Base-by-base conservation (phyloP, 345 rosid genomes). In the Isatis tinctoria region DNA sequence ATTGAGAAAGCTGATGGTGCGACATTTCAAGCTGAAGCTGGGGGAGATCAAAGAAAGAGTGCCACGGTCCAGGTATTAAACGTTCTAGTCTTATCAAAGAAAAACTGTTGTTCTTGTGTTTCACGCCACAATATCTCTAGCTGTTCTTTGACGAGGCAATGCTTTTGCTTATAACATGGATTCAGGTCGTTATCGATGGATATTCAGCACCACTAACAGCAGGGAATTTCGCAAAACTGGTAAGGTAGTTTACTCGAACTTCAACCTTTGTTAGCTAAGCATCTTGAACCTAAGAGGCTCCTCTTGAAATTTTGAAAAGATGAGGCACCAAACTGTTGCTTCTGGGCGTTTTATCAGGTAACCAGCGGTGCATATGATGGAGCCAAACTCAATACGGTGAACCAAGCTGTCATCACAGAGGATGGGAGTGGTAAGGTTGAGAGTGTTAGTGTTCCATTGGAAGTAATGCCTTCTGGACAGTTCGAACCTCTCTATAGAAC, bases 401-500 rank as follows among this genome's bases (percentile, higher is more conserved):
- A 91, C 64, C 98, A 90, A 82, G 97, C 96, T 43, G 76, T 91
- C 60, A 80, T 94, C 37, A 80, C 90, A 32, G 92, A 88, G 22
- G 85, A 49, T 32, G 83, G 87, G 40, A 67, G 30, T 27, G 85
- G 80, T 62, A 90, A 91, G 77, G 87, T 69, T 8, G 68, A 30
- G 8, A 86, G 85, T 67, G 86, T 81, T 67, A 85, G 83, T 71
- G 87, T 87, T 78, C 98, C 97, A 3, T 76, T 94, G 73, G 97
- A 94, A 74, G 82, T 91, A 75, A 90, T 79, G 97, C 97, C 92
- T 5, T 87, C 96, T 1, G 97, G 95, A 28, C 97, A 94, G 62
- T 94, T 94, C 48, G 98, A 91, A 80, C 98, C 98, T 39, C 82
- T 91, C 76, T 94, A 94, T 82, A 87, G 79, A 78, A 89, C 98